Evolutionary conservation across 805 yeast genomes (phyloP).

Genomic region (Candida loeiensis): DNA sequence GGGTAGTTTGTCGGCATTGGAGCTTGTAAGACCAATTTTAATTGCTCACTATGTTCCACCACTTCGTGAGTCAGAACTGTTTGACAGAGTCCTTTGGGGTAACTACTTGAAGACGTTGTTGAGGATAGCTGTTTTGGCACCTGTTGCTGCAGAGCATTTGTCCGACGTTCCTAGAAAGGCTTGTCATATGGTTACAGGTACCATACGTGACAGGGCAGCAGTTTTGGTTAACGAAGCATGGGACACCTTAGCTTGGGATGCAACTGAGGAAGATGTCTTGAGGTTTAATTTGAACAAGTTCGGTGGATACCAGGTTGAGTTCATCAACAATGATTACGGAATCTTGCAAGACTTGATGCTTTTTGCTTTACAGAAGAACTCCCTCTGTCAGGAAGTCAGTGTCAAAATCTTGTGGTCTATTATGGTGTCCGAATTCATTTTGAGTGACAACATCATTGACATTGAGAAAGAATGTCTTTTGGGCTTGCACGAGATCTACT

Average conservation of each 20-base stretch:
- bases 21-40: slow-evolving; percentile 50
- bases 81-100: slow-evolving; percentile 67
- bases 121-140: slow-evolving; percentile 59
- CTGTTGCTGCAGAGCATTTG: slow-evolving; percentile 65
- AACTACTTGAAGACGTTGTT: slow-evolving; percentile 56
- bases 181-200: slow-evolving; percentile 58
- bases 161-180: slow-evolving; percentile 73
- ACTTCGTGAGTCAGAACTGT: slow-evolving; percentile 45
- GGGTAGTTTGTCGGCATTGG: slow-evolving; percentile 52
- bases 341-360: slow-evolving; percentile 62
- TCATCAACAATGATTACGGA: slow-evolving; percentile 54
- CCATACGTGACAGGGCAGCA: slow-evolving; percentile 59
- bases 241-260: slow-evolving; percentile 68
- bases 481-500: slow-evolving; percentile 64
- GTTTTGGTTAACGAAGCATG: slow-evolving; percentile 57
- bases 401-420: slow-evolving; percentile 68
- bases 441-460: slow-evolving; percentile 54
- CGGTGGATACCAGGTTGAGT: slow-evolving; percentile 70
- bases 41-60: slow-evolving; percentile 50
- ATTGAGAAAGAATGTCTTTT: slow-evolving; percentile 60
- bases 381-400: slow-evolving; percentile 57
- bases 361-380: slow-evolving; percentile 65
- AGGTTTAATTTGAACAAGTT: slow-evolving; percentile 59
- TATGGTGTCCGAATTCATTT: slow-evolving; percentile 61
- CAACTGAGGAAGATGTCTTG: slow-evolving; percentile 47